Percentiles rank a stretch among this genome's conserved stretches.
Evolutionary conservation across 352 stramenopile genomes (phyloP).

Genomic region (Phytophthora megakarya): DNA sequence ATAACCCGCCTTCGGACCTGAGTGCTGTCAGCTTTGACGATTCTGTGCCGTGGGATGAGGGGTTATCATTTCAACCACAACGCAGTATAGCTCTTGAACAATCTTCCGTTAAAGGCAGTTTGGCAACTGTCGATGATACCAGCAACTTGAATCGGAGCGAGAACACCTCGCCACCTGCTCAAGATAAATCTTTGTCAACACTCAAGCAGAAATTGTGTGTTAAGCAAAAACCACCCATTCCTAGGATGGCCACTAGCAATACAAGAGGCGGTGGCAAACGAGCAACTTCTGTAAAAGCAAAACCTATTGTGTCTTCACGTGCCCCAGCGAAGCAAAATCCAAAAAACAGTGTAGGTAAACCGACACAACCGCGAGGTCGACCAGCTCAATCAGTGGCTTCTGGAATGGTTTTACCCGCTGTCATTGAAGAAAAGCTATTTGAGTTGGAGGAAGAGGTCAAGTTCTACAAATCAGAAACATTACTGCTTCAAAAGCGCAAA

Average conservation of each 20-base stretch:
- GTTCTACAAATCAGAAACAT: conserved; percentile 83
- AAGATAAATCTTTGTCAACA: conserved; percentile 30
- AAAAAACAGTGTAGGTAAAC: conserved; percentile 7
- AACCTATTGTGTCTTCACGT: conserved; percentile 6
- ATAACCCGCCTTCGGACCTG: conserved; percentile 51
- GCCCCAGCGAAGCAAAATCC: conserved; percentile 11
- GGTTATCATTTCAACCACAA: conserved; percentile 45
- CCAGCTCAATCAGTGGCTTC: conserved; percentile 5
- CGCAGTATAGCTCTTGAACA: conserved; percentile 18
- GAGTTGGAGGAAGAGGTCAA: conserved; percentile 87
- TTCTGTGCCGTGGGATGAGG: conserved; percentile 76
- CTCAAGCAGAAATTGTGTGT: conserved; percentile 34
- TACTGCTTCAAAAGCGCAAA: conserved; percentile 78
- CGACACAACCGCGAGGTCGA: conserved; percentile 11
- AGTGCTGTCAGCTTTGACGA: conserved; percentile 83
- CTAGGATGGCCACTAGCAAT: conserved; percentile 10
- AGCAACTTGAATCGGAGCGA: conserved; percentile 5
- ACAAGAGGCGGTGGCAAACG: conserved; percentile 1
- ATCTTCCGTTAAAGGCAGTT: conserved; percentile 12
- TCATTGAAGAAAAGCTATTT: conserved; percentile 82
- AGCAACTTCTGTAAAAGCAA: conserved; percentile 3
- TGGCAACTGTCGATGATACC: background rate
- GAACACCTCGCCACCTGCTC: conserved; percentile 3
- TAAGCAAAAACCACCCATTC: conserved; percentile 24
- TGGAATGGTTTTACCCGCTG: conserved; percentile 49